These are phyloP conservation scores for Mucor piriformis DNA, from an alignment of 371 early-diverging fungal species.

Conservation along the genomic window DNA sequence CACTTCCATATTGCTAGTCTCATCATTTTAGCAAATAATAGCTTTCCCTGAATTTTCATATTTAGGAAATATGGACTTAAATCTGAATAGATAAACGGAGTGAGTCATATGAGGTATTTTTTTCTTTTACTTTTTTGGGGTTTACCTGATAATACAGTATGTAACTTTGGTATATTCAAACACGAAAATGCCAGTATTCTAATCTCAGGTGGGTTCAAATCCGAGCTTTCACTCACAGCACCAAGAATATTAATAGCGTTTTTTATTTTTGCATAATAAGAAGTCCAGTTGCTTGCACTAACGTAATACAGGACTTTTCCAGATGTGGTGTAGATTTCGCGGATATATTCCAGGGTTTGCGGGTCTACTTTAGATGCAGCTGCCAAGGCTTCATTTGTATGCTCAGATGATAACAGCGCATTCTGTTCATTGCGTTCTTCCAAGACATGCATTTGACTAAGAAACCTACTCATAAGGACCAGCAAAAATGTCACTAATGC, in stretches of 20 bases:
- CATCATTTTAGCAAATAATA: slow-evolving; percentile 68
- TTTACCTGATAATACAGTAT: slow-evolving; percentile 38
- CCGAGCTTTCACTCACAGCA: slow-evolving; percentile 27
- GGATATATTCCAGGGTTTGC: slow-evolving; percentile 43
- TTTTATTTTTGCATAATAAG: slow-evolving; percentile 68
- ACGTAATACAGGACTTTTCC: slow-evolving; percentile 76
- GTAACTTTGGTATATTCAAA: slow-evolving; percentile 28
- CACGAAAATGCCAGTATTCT: slow-evolving; percentile 39
- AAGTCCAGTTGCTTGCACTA: slow-evolving; percentile 80
- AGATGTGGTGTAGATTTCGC: slow-evolving; percentile 62
- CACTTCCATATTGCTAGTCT: slow-evolving; percentile 86
- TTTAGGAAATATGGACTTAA: slow-evolving; percentile 63
- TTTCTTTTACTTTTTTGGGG: not conserved
- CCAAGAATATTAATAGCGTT: slow-evolving; percentile 30
- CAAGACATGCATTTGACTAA: slow-evolving; percentile 49
- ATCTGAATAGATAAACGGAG: slow-evolving; percentile 50
- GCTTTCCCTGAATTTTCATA: slow-evolving; percentile 68
- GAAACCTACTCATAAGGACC: slow-evolving; percentile 61
- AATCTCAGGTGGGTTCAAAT: slow-evolving; percentile 33
- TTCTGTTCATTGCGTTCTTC: slow-evolving; percentile 54
- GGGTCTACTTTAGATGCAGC: slow-evolving; percentile 25
- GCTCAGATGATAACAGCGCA: slow-evolving; percentile 30
- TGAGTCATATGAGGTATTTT: not conserved
- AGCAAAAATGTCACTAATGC: slow-evolving; percentile 67
- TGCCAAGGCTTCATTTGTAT: slow-evolving; percentile 34